Conservation (phyloP, 2,329 filamentous ascomycete genomes). For the Fusarium sp. region DNA sequence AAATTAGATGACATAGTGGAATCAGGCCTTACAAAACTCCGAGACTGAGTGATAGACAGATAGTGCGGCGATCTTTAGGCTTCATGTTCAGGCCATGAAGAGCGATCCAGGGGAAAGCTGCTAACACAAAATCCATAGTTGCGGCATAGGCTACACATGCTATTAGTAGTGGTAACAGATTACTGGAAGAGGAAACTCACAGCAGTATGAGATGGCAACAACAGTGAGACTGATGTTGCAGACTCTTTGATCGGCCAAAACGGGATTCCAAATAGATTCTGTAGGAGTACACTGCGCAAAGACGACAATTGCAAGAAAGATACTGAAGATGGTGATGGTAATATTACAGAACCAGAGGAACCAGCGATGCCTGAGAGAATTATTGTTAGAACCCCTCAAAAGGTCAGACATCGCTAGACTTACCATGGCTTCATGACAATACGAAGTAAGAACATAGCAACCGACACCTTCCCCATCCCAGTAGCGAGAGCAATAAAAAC, state of each 20-base stretch:
- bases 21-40: neutral
- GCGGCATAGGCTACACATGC: neutral
- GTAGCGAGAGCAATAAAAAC: neutral
- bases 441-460: neutral
- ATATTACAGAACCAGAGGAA: neutral
- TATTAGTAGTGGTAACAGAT: neutral
- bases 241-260: neutral
- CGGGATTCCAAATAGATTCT: neutral
- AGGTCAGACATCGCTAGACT: neutral
- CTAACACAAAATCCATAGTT: neutral
- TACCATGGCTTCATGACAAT: neutral
- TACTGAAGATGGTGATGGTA: neutral
- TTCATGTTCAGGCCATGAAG: slow-evolving; percentile 3
- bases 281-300: neutral
- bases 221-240: neutral
- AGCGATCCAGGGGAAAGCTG: neutral
- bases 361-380: neutral
- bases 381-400: rapidly evolving
- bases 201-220: neutral
- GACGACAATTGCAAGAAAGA: neutral
- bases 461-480: neutral
- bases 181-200: neutral
- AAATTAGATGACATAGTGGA: neutral
- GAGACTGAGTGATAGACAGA: neutral
- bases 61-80: neutral